Conservation (phyloP, 2,329 filamentous ascomycete species). For the Fusarium subglutinans region DNA sequence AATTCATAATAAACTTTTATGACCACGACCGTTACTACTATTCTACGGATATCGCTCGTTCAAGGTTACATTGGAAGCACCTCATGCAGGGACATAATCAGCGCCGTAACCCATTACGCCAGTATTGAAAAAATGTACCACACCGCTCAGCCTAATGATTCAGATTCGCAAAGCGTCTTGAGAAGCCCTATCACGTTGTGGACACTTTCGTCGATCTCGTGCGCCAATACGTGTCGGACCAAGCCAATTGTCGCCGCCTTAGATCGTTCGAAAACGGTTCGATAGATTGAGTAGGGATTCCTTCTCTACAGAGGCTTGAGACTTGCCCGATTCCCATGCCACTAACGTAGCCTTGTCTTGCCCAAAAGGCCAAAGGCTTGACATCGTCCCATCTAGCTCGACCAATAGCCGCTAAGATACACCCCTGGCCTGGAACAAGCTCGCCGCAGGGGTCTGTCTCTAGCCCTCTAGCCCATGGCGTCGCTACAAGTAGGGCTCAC, state of each 20-base stretch:
- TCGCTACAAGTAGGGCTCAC: conserved; percentile 48
- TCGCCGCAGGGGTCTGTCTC: conserved; percentile 38
- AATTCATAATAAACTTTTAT: neutral
- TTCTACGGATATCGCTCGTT: neutral
- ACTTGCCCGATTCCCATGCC: conserved; percentile 11
- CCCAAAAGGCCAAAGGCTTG: conserved; percentile 24
- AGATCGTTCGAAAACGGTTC: conserved; percentile 31
- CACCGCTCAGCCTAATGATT: conserved; percentile 23
- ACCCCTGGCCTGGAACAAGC: conserved; percentile 44
- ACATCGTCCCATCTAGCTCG: conserved; percentile 19
- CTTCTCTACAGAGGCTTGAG: conserved; percentile 28
- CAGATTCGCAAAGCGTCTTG: conserved; percentile 1
- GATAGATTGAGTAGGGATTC: conserved; percentile 23
- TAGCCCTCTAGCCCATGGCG: conserved; percentile 41
- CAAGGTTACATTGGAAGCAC: conserved; percentile 20
- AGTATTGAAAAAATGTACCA: conserved; percentile 1
- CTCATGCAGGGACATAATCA: conserved; percentile 33
- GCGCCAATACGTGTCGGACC: conserved; percentile 14
- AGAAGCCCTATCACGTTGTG: conserved; percentile 18
- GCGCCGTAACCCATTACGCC: neutral
- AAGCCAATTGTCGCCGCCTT: conserved; percentile 9
- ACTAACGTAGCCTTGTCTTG: conserved; percentile 26
- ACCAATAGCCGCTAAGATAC: conserved; percentile 41
- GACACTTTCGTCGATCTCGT: conserved; percentile 22
- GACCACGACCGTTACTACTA: neutral